A percentile compares a stretch with the other conserved stretches of the same genome.
Evolutionary conservation across 805 yeast species (phyloP).

Genomic region (Pichia californica): DNA sequence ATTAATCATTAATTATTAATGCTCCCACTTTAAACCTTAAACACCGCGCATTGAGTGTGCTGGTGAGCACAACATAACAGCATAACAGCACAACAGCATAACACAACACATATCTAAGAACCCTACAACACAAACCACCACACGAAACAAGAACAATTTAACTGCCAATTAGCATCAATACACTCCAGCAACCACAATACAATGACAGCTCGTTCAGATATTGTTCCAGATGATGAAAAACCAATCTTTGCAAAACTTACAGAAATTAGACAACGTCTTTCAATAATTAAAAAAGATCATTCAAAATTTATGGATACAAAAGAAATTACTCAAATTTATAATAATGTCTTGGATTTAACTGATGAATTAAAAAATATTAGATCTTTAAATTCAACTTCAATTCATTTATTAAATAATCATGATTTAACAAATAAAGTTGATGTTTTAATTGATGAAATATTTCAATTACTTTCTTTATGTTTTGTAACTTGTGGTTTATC

Average conservation of each 20-base stretch:
- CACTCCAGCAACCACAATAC: no score
- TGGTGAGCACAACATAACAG: no score
- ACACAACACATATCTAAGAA: no score
- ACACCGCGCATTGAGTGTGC: no score
- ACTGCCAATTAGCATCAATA: no score
- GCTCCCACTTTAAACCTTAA: no score
- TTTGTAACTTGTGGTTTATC: slow-evolving; percentile 89
- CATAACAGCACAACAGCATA: no score
- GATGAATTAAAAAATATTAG: slow-evolving; percentile 50
- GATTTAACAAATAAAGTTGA: slow-evolving; percentile 64
- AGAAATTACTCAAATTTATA: slow-evolving; percentile 57
- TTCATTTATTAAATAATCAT: slow-evolving; percentile 16
- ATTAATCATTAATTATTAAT: no score
- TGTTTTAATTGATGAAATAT: slow-evolving; percentile 75
- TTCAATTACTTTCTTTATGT: slow-evolving; percentile 79
- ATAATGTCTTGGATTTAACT: slow-evolving; percentile 47
- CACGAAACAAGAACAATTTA: no score
- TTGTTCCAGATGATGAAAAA: slow-evolving; percentile 29
- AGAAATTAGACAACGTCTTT: slow-evolving; percentile 36
- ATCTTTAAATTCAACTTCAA: slow-evolving; percentile 4
- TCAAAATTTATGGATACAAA: slow-evolving; percentile 58
- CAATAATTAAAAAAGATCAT: slow-evolving; percentile 55
- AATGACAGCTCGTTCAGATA: slow-evolving; percentile 14
- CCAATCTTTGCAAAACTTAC: slow-evolving; percentile 34
- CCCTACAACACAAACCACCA: no score